Evolutionary conservation across 108 stramenopile genomes (phyloP).

Genomic region (Licmophora abbreviata): DNA sequence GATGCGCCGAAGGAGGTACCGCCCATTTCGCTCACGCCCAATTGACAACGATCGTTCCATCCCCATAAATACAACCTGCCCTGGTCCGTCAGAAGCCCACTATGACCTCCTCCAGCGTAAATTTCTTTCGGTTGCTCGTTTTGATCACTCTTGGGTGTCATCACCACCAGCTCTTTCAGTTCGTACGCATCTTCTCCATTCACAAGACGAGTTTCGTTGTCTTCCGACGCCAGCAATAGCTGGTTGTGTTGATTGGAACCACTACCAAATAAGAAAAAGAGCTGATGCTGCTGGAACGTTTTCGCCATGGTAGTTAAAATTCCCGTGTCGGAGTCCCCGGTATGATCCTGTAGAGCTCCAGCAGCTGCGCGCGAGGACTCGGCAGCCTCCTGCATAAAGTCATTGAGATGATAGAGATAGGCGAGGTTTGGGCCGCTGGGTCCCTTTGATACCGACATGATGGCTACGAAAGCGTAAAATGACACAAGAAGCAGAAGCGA

Average conservation of each 20-base stretch:
- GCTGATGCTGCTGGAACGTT: constrained; percentile 34
- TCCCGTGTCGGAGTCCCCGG: constrained; percentile 20
- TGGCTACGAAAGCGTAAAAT: constrained; percentile 2
- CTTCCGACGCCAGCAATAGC: constrained; percentile 23
- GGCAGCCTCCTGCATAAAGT: constrained; percentile 3
- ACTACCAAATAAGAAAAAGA: constrained; percentile 61
- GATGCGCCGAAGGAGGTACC: background rate
- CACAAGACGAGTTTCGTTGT: constrained; percentile 15
- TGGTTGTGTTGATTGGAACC: constrained; percentile 84
- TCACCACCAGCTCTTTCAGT: constrained; percentile 51
- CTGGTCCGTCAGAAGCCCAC: constrained; percentile 46
- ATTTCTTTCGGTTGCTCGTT: constrained; percentile 22
- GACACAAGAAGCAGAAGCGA: background rate
- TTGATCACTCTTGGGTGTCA: constrained; percentile 18
- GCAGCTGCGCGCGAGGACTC: background rate
- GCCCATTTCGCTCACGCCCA: too few species aligned
- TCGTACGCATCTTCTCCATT: constrained; percentile 46
- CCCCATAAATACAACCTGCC: constrained; percentile 76
- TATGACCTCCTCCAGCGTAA: constrained; percentile 75
- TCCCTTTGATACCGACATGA: background rate
- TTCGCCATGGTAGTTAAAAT: constrained; percentile 48
- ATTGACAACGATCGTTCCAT: constrained; percentile 73
- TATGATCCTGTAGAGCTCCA: background rate
- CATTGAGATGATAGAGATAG: constrained; percentile 2
- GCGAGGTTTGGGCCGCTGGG: background rate